Conservation (phyloP, 495 filamentous ascomycete genomes). For the Hyaloscypha bicolor region DNA sequence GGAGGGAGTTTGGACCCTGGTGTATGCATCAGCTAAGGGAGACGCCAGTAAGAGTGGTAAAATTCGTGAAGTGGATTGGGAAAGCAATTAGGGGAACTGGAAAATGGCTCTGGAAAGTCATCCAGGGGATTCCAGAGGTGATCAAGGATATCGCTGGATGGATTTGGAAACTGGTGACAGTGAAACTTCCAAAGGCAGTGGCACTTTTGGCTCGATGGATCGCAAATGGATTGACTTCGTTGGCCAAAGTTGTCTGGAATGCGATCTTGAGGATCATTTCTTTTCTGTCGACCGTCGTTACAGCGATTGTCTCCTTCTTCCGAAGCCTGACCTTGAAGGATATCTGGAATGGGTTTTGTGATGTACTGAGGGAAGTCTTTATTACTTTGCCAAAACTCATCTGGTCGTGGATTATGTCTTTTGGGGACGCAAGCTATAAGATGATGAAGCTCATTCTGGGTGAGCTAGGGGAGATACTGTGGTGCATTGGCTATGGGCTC, state of each 20-base stretch:
- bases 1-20: conserved; percentile 31
- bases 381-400: conserved; percentile 37
- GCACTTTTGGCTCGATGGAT: conserved; percentile 37
- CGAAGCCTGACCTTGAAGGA: conserved; percentile 40
- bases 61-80: conserved; percentile 3
- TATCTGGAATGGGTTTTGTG: conserved; percentile 39
- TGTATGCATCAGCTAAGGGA: conserved; percentile 25
- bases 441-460: conserved; percentile 38
- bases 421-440: conserved; percentile 31
- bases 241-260: conserved; percentile 33
- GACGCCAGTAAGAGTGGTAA: conserved; percentile 36
- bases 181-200: conserved; percentile 35
- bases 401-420: conserved; percentile 28
- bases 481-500: conserved; percentile 32
- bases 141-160: conserved; percentile 16
- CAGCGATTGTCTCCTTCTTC: conserved; percentile 41
- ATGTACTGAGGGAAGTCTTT: conserved; percentile 38
- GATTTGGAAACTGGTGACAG: conserved; percentile 32
- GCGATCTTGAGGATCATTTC: conserved; percentile 36
- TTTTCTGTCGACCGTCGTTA: conserved; percentile 40
- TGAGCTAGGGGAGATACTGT: conserved; percentile 32
- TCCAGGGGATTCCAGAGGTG: background rate
- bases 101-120: conserved; percentile 14
- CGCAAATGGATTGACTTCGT: conserved; percentile 34
- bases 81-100: background rate